These are phyloP conservation scores for Penicillium decumbens DNA, from an alignment of 2,329 filamentous ascomycete genomes.

Conservation along the genomic window DNA sequence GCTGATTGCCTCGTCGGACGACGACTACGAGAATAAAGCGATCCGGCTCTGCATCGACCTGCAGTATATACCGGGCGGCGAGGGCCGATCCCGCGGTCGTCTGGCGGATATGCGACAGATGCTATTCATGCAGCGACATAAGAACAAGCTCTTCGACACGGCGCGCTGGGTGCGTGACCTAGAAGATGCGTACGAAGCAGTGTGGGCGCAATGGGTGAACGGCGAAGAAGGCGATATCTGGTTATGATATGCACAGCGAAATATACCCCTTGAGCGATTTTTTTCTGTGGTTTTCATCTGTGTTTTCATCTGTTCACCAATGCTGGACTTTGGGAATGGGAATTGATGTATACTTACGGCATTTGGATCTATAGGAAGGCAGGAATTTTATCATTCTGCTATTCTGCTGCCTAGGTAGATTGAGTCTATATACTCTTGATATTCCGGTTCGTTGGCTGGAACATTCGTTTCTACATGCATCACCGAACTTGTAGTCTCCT, in stretches of 20 bases:
- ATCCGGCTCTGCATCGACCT: conserved; percentile 62
- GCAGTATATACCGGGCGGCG: conserved; percentile 49
- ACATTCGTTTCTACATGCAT: background rate
- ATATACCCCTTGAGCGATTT: conserved; percentile 37
- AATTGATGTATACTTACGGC: background rate
- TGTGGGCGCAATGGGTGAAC: conserved; percentile 81
- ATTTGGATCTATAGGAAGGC: background rate
- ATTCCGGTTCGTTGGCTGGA: background rate
- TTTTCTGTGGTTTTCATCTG: conserved; percentile 10
- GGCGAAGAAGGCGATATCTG: conserved; percentile 92
- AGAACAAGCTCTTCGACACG: conserved; percentile 85
- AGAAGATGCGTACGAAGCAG: conserved; percentile 80
- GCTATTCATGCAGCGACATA: conserved; percentile 79
- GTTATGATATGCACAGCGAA: conserved; percentile 49
- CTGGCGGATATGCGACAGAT: conserved; percentile 74
- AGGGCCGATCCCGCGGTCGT: conserved; percentile 53
- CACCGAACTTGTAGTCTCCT: background rate
- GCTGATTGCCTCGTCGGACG: conserved; percentile 71
- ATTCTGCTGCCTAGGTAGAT: background rate
- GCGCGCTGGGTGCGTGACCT: conserved; percentile 84
- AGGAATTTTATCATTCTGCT: background rate
- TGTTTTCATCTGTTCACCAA: background rate
- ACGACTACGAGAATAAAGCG: conserved; percentile 77
- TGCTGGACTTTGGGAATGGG: background rate
- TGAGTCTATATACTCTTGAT: background rate